These are phyloP conservation scores for Botrytis pseudocinerea DNA, from an alignment of 2,329 filamentous ascomycete genomes.

Conservation along the genomic window DNA sequence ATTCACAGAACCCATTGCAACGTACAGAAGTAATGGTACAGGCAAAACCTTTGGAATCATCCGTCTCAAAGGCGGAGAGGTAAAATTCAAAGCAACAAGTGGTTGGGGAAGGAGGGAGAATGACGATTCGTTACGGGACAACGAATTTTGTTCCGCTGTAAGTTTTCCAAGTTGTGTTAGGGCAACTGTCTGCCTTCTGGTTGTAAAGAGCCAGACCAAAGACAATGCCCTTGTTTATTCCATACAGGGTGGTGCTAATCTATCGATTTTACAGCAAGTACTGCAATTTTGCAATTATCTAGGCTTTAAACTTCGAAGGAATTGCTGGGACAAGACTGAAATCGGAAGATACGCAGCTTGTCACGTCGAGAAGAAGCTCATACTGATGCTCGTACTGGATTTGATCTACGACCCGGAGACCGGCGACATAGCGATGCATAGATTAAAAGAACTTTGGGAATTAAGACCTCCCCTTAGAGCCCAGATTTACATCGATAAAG, in stretches of 20 bases:
- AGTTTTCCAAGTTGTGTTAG: not conserved
- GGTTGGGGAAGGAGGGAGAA: not conserved
- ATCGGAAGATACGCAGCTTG: slow-evolving; percentile 15
- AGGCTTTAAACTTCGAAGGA: slow-evolving; percentile 2
- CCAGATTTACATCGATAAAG: slow-evolving; percentile 4
- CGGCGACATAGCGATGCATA: slow-evolving; percentile 2
- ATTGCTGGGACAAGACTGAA: slow-evolving; percentile 16
- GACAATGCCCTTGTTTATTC: not conserved
- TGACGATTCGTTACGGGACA: slow-evolving; percentile 5
- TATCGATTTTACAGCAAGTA: not conserved
- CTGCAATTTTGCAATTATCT: slow-evolving; percentile 17
- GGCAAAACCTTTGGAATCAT: slow-evolving; percentile 10
- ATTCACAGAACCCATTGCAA: not conserved
- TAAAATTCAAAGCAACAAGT: not conserved
- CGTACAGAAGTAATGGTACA: not conserved
- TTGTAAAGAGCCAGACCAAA: not conserved
- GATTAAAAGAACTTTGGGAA: slow-evolving; percentile 6
- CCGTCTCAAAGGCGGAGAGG: not conserved
- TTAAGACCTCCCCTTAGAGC: not conserved
- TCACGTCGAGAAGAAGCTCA: slow-evolving; percentile 21
- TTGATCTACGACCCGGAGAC: slow-evolving; percentile 6
- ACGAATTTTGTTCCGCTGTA: slow-evolving; percentile 16
- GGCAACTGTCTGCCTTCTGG: not conserved
- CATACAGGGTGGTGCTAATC: not conserved
- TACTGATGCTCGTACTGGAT: not conserved